Evolutionary conservation across 768 basidiomycete species (phyloP), one percentile per base, ranked within the genome.

Genomic region (Coprinopsis sp.): DNA sequence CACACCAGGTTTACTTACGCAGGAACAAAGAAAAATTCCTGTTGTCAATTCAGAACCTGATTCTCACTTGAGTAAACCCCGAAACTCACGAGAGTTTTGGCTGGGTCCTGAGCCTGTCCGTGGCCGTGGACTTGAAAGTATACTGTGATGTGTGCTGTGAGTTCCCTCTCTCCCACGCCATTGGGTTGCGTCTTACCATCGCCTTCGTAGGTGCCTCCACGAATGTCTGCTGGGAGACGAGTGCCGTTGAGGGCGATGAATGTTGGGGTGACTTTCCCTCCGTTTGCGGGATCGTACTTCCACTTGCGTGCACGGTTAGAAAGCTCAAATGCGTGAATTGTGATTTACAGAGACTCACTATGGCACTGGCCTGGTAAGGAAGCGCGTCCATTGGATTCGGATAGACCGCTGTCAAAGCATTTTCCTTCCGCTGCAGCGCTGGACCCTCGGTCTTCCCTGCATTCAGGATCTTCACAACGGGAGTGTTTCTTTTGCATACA

Each of bases 181-280:
- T n/a, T n/a, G n/a, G n/a, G n/a, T n/a, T n/a, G n/a, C n/a, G n/a
- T n/a, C 40, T 42, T 27, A 42, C 40, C 4, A 6, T 28, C 29
- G 4, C 40, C 40, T 16, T 42, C 40, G 18, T 42, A 42, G 22
- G 11, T 14, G 6, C 40, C 40, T 5, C 40, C 40, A 19, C 29
- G 8, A 21, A 42, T 19, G 23, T 11, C 25, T 10, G 27, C 24
- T 7, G 40, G 40, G 6, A 42, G 40, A 4, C 8, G 40, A 10
- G 43, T 44, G 4, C 43, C 43, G 31, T 44, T 33, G n/a, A 33
- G 29, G 3, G 29, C 43, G n/a, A 44, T 11, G 43, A 44, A 16
- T n/a, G 7, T 31, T 4, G 43, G 43, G 6, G 43, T 44, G 31
- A 44, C 6, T 30, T 16, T 16, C 14, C n/a, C n/a, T n/a, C 43